Evolutionary conservation across 768 basidiomycete species (phyloP).

Genomic region (Lactifluus hygrophoroides): DNA sequence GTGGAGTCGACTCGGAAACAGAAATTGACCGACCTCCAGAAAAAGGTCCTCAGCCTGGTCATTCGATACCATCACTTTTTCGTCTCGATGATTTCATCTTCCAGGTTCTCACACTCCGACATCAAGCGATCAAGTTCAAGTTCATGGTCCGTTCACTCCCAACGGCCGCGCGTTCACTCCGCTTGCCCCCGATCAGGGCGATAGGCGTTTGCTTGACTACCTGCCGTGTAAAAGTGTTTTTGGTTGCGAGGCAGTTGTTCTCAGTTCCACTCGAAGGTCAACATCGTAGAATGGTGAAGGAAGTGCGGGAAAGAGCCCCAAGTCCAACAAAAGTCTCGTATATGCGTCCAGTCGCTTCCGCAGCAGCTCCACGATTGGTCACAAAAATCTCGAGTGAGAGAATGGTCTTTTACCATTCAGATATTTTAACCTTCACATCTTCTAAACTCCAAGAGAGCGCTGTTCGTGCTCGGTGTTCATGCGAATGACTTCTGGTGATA

Average conservation of each 20-base stretch:
- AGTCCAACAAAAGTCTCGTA: conserved; percentile 58
- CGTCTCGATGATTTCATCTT: conserved; percentile 65
- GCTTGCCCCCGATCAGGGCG: conserved; percentile 60
- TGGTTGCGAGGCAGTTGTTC: conserved; percentile 64
- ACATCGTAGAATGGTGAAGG: conserved; percentile 61
- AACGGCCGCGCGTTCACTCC: conserved; percentile 56
- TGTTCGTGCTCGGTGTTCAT: conserved; percentile 89
- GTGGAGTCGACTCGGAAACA: not conserved
- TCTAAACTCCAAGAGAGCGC: conserved; percentile 61
- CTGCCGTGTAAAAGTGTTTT: conserved; percentile 57
- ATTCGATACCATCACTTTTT: conserved; percentile 58
- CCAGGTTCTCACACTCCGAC: conserved; percentile 71
- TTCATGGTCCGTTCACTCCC: conserved; percentile 75
- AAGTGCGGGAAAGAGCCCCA: conserved; percentile 72
- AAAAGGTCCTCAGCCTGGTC: conserved; percentile 74
- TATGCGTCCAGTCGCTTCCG: conserved; percentile 81
- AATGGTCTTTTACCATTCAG: conserved; percentile 61
- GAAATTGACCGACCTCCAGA: conserved; percentile 74
- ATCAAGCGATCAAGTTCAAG: conserved; percentile 74
- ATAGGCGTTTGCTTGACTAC: conserved; percentile 71
- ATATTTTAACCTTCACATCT: conserved; percentile 66
- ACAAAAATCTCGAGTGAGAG: conserved; percentile 80
- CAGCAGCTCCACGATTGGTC: conserved; percentile 66
- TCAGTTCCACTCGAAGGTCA: conserved; percentile 74
- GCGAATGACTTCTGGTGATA: conserved; percentile 77